Conservation (phyloP, 805 yeast species). For the Candida schatavii region DNA sequence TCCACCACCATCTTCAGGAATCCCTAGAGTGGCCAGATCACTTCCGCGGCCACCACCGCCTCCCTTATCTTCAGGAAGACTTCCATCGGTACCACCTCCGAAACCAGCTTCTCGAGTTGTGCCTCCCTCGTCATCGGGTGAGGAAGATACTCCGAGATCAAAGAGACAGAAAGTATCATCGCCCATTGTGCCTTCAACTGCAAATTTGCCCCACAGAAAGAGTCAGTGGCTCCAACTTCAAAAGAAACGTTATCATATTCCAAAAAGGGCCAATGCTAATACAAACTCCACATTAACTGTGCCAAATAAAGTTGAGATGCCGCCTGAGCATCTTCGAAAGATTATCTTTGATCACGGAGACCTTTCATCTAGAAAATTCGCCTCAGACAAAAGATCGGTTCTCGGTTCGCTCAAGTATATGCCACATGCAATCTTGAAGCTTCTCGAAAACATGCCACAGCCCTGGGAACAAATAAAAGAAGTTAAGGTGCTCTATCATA, state of each 20-base stretch:
- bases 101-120: no score
- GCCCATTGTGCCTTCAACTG: constrained; percentile 4
- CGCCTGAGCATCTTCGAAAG: constrained; percentile 88
- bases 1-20: constrained; percentile 13
- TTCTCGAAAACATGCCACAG: constrained; percentile 94
- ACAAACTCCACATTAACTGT: constrained; percentile 25
- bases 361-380: constrained; percentile 71
- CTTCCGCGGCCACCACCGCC: constrained; percentile 32
- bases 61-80: background rate
- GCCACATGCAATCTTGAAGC: constrained; percentile 91
- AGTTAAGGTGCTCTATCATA: constrained; percentile 85
- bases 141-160: no score
- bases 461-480: constrained; percentile 94
- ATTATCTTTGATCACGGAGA: constrained; percentile 83
- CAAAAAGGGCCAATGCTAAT: constrained; percentile 4
- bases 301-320: constrained; percentile 75
- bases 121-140: no score
- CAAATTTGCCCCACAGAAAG: constrained; percentile 24
- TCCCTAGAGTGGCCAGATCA: constrained; percentile 5
- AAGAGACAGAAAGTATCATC: constrained; percentile 9
- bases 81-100: constrained; percentile 19
- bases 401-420: constrained; percentile 88
- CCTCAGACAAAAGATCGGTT: constrained; percentile 82
- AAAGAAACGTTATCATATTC: constrained; percentile 49
- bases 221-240: constrained; percentile 64